Evolutionary conservation across 2,329 filamentous ascomycete species (phyloP).

Genomic region (Grosmannia clavigera): DNA sequence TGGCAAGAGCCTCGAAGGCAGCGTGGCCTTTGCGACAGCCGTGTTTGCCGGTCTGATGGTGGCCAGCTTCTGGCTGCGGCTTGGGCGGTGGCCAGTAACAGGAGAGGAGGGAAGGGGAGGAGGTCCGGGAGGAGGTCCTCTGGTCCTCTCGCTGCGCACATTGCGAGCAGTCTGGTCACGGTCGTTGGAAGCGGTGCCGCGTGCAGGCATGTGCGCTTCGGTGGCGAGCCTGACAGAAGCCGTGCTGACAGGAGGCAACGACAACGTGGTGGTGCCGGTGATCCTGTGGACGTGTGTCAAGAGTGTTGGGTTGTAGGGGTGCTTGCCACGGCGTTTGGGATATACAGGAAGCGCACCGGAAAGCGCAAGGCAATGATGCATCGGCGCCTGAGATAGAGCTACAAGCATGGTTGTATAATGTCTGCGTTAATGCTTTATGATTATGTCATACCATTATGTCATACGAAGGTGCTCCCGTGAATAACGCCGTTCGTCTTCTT

Average conservation of each 20-base stretch:
- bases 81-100: conserved; percentile 54
- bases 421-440: neutral
- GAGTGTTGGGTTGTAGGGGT: conserved; percentile 46
- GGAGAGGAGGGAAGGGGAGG: neutral
- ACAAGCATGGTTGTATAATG: neutral
- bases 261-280: conserved; percentile 94
- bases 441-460: neutral
- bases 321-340: too few species aligned
- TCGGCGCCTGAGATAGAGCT: neutral
- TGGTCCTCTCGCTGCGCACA: neutral
- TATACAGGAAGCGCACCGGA: too few species aligned
- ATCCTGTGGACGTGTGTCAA: conserved; percentile 87
- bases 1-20: conserved; percentile 88
- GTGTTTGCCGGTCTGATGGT: conserved; percentile 63
- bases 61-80: conserved; percentile 59
- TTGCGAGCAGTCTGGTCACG: conserved; percentile 4
- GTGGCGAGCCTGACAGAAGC: conserved; percentile 88
- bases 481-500: neutral
- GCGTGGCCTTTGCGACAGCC: conserved; percentile 65
- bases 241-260: conserved; percentile 89
- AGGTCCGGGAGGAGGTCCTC: neutral
- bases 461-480: neutral
- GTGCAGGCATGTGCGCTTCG: conserved; percentile 59
- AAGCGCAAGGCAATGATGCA: too few species aligned
- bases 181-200: conserved; percentile 44